Conservation (phyloP, 2,329 filamentous ascomycete species). For the Colletotrichum liriopes region DNA sequence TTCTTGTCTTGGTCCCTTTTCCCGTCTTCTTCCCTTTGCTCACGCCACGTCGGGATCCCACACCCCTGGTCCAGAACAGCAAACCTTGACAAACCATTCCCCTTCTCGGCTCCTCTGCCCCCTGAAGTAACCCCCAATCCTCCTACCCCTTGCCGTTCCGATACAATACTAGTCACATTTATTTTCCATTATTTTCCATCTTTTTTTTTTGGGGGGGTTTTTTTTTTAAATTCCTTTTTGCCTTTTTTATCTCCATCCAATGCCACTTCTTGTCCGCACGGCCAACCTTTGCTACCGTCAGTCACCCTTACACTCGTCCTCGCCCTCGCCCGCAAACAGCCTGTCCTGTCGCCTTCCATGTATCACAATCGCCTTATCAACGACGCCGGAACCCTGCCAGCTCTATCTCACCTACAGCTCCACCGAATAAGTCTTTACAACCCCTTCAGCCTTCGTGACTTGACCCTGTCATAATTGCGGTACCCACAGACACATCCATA, state of each 20-base stretch:
- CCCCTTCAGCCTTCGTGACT: neutral
- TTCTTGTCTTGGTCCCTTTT: neutral
- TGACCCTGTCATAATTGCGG: neutral
- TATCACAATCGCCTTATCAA: conserved; percentile 1
- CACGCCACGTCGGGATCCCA: neutral
- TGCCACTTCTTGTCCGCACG: conserved; percentile 13
- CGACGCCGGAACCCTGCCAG: conserved; percentile 4
- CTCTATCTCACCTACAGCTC: neutral
- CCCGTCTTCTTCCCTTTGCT: neutral
- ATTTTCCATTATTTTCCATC: no score
- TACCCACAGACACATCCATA: neutral
- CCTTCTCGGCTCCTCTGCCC: conserved; percentile 4
- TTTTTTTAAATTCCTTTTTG: no score
- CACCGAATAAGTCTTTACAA: conserved; percentile 5
- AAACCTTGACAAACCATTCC: conserved; percentile 27
- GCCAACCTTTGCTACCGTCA: conserved; percentile 15
- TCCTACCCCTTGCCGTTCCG: conserved; percentile 8
- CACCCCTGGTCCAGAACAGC: conserved; percentile 5
- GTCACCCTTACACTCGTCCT: conserved; percentile 2
- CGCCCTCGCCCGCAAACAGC: conserved; percentile 3
- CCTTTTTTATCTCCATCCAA: conserved; percentile 23
- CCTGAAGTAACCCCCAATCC: neutral
- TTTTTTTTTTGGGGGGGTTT: no score
- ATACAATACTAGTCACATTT: conserved; percentile 3
- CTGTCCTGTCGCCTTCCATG: conserved; percentile 25